A percentile compares a stretch with the other conserved stretches of the same genome.
Conservation (phyloP, 768 basidiomycete species). For the Butyriboletus loyo region DNA sequence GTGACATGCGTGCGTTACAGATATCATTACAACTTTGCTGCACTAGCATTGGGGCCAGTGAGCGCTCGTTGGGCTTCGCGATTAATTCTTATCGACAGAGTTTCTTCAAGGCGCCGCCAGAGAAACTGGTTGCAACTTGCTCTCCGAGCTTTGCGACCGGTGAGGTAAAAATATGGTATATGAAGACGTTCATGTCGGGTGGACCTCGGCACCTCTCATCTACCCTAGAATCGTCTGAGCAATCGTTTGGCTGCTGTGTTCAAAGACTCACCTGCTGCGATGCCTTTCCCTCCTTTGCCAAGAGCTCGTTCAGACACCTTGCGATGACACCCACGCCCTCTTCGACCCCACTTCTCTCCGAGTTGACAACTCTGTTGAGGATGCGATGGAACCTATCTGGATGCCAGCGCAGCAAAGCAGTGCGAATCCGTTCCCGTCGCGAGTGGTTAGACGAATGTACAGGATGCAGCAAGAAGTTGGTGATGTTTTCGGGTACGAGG, state of each 20-base stretch:
- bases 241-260: background rate
- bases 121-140: slow-evolving; percentile 9
- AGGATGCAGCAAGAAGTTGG: slow-evolving; percentile 61
- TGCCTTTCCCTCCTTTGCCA: slow-evolving; percentile 38
- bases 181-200: background rate
- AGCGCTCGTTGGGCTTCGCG: slow-evolving; percentile 8
- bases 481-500: slow-evolving; percentile 53
- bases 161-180: background rate
- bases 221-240: slow-evolving; percentile 14
- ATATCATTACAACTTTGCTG: slow-evolving; percentile 25
- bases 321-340: slow-evolving; percentile 65
- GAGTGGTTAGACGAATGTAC: slow-evolving; percentile 56
- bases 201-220: slow-evolving; percentile 10
- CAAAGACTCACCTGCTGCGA: slow-evolving; percentile 18
- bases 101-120: slow-evolving; percentile 17
- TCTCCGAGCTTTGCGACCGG: slow-evolving; percentile 1
- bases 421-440: slow-evolving; percentile 63
- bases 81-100: slow-evolving; percentile 9
- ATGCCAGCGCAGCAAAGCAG: slow-evolving; percentile 74
- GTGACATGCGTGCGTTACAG: slow-evolving; percentile 5
- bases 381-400: slow-evolving; percentile 71
- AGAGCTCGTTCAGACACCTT: slow-evolving; percentile 64
- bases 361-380: slow-evolving; percentile 47
- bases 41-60: slow-evolving; percentile 4
- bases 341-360: slow-evolving; percentile 53